A percentile compares a stretch with the other conserved stretches of the same genome.
These are phyloP conservation scores for Monilinia laxa DNA, from an alignment of 2,329 filamentous ascomycete species.

Conservation along the genomic window DNA sequence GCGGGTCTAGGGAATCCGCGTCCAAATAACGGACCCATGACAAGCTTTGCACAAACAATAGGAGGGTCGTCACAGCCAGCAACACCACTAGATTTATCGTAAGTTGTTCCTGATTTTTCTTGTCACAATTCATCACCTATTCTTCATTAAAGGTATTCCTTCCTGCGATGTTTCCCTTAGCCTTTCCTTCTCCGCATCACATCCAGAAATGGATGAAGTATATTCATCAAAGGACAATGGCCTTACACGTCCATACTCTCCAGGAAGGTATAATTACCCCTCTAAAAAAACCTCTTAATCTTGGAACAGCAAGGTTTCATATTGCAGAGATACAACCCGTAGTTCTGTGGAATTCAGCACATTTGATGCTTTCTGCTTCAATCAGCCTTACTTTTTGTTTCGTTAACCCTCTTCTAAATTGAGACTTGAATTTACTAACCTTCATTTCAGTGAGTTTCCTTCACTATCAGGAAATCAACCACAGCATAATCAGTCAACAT, in stretches of 20 bases:
- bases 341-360: background rate
- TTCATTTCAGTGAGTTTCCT: constrained; percentile 57
- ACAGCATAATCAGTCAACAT: constrained; percentile 41
- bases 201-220: constrained; percentile 14
- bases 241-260: background rate
- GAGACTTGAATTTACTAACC: constrained; percentile 26
- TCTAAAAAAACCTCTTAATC: background rate
- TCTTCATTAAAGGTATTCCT: constrained; percentile 8
- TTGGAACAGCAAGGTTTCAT: background rate
- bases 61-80: constrained; percentile 58
- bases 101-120: constrained; percentile 45
- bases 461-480: constrained; percentile 61
- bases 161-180: background rate
- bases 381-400: background rate
- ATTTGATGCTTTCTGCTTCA: background rate
- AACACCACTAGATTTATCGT: constrained; percentile 64
- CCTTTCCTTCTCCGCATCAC: background rate
- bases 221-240: background rate
- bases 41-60: constrained; percentile 66
- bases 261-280: constrained; percentile 17
- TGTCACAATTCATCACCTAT: constrained; percentile 23
- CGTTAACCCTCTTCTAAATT: background rate
- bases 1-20: constrained; percentile 53
- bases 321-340: background rate
- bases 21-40: constrained; percentile 57